Evolutionary conservation across 352 stramenopile genomes (phyloP).

Genomic region (Globisporangium mamillatum): DNA sequence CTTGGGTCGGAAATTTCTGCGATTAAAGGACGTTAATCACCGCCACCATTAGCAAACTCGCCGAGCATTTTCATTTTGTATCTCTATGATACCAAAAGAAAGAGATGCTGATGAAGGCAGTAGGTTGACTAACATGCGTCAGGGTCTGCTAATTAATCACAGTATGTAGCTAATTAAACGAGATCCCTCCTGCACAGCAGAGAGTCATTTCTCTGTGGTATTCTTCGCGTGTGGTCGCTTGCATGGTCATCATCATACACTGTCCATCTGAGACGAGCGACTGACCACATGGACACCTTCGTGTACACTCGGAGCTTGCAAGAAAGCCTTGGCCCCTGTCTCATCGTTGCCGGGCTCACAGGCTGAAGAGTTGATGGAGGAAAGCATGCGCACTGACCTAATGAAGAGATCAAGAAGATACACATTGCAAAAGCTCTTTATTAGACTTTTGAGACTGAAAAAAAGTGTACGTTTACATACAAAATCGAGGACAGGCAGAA

Average conservation of each 20-base stretch:
- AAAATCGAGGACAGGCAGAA: neutral
- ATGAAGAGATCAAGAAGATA: neutral
- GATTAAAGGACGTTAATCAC: neutral
- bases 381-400: neutral
- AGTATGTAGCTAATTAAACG: neutral
- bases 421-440: constrained; percentile 1
- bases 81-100: neutral
- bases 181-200: neutral
- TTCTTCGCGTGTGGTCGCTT: neutral
- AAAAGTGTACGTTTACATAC: neutral
- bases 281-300: neutral
- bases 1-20: neutral
- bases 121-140: neutral
- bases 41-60: neutral
- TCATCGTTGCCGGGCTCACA: neutral
- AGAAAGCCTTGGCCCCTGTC: neutral
- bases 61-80: neutral
- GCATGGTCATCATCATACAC: neutral
- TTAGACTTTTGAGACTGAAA: neutral
- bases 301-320: neutral
- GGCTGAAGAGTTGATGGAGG: too few relatives aligned
- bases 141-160: neutral
- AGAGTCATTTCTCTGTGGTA: neutral
- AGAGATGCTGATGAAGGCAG: neutral
- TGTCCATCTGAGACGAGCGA: neutral